Evolutionary conservation across 2,329 filamentous ascomycete genomes (phyloP).

Genomic region (Epichloe elymi): DNA sequence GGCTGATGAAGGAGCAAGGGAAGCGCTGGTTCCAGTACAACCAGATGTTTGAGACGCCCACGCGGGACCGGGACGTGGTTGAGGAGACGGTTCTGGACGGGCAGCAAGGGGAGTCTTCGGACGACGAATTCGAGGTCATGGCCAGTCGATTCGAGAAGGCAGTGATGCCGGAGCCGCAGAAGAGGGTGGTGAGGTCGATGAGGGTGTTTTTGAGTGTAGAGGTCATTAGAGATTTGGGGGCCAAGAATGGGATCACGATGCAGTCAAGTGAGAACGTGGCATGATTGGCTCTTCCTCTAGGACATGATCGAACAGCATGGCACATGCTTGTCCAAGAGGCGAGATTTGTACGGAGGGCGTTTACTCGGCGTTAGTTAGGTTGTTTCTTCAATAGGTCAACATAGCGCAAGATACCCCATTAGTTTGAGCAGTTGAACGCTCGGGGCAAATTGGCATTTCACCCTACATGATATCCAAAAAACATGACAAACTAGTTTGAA

Average conservation of each 20-base stretch:
- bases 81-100: constrained; percentile 29
- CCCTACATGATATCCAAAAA: neutral
- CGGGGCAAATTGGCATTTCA: neutral
- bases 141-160: constrained; percentile 43
- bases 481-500: neutral
- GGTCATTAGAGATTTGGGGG: constrained; percentile 42
- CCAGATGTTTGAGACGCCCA: constrained; percentile 35
- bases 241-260: constrained; percentile 30
- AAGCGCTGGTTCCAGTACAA: constrained; percentile 45
- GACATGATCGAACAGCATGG: neutral
- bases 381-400: neutral
- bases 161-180: constrained; percentile 30
- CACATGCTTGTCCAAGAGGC: neutral
- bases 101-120: constrained; percentile 16
- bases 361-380: neutral
- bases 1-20: constrained; percentile 34
- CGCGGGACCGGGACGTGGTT: constrained; percentile 20
- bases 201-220: constrained; percentile 44
- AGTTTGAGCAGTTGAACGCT: neutral
- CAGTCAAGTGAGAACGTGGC: constrained; percentile 29
- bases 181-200: constrained; percentile 39
- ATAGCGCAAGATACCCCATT: constrained; percentile 1
- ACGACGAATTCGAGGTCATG: constrained; percentile 44
- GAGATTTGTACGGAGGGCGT: neutral
- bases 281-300: constrained; percentile 1